Evolutionary conservation across 2,329 filamentous ascomycete species (phyloP).

Genomic region (Sordariomycetes sp.): DNA sequence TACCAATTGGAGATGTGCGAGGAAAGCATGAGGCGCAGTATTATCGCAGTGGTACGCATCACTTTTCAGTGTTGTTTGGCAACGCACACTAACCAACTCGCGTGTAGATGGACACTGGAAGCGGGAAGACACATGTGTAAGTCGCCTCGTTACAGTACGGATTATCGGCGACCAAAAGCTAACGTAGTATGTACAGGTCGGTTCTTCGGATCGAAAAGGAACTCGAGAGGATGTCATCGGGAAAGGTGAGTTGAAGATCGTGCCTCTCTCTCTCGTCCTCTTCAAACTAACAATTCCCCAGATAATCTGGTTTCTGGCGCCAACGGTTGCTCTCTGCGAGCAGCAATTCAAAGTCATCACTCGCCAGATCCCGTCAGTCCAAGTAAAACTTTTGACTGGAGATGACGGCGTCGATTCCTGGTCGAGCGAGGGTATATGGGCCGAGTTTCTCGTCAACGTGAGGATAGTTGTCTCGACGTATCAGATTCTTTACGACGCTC

Average conservation of each 20-base stretch:
- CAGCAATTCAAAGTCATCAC: conserved; percentile 56
- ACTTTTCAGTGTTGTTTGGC: background rate
- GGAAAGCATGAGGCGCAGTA: conserved; percentile 55
- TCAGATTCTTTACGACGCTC: conserved; percentile 62
- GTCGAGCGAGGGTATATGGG: conserved; percentile 58
- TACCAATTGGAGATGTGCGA: conserved; percentile 73
- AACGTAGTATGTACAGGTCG: conserved; percentile 35
- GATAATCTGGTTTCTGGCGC: conserved; percentile 61
- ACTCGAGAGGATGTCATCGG: conserved; percentile 38
- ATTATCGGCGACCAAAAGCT: background rate
- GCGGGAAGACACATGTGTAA: conserved; percentile 69
- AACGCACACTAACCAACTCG: background rate
- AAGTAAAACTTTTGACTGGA: conserved; percentile 55
- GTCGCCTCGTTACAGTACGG: conserved; percentile 11
- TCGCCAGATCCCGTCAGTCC: conserved; percentile 46
- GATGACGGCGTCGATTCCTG: conserved; percentile 62
- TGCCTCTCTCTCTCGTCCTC: background rate
- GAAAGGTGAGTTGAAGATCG: conserved; percentile 39
- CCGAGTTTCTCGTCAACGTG: conserved; percentile 50
- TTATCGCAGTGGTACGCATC: conserved; percentile 52
- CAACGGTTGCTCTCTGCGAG: conserved; percentile 54
- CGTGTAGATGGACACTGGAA: conserved; percentile 66
- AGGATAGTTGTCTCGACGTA: conserved; percentile 70
- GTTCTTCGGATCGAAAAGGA: conserved; percentile 57
- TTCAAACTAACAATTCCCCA: background rate